Conservation (phyloP, 106 monocot species). For the Hemerocallis citrina region DNA sequence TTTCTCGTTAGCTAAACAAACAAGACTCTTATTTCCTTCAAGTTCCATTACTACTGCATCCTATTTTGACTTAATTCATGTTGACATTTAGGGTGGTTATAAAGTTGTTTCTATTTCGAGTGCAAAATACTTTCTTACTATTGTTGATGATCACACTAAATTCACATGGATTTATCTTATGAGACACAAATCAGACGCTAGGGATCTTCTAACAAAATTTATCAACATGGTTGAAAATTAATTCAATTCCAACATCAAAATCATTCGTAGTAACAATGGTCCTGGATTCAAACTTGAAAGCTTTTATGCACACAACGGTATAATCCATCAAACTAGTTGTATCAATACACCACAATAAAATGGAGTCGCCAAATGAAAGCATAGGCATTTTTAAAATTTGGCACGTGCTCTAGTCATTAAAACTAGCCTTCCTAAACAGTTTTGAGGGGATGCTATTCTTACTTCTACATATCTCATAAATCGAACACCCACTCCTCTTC, state of each 20-base stretch:
- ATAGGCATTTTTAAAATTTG: not conserved
- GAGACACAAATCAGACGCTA: too few relatives aligned
- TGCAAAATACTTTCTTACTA: too few relatives aligned
- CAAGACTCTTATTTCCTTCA: not conserved
- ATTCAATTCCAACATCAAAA: not conserved
- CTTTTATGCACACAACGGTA: not conserved
- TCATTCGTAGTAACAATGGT: not conserved
- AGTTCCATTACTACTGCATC: not conserved
- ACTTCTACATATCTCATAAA: not conserved
- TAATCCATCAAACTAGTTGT: not conserved
- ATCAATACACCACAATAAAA: too few relatives aligned
- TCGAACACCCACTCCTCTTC: not conserved
- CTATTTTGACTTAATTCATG: too few relatives aligned
- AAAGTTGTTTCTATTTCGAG: slow-evolving; percentile 2
- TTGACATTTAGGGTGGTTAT: slow-evolving; percentile 9
- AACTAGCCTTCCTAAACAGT: not conserved
- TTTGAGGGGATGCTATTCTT: not conserved
- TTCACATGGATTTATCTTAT: not conserved
- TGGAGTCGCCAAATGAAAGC: not conserved
- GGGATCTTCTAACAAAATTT: not conserved
- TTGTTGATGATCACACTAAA: slow-evolving; percentile 1
- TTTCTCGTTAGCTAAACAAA: slow-evolving; percentile 9
- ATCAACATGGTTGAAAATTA: not conserved
- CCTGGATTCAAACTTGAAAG: not conserved
- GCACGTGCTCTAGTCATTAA: not conserved